Percentiles rank a stretch among this genome's conserved stretches.
phyloP scores from a whole-genome alignment of 1,284 basidiomycete species.

The Papiliotrema laurentii region DNA sequence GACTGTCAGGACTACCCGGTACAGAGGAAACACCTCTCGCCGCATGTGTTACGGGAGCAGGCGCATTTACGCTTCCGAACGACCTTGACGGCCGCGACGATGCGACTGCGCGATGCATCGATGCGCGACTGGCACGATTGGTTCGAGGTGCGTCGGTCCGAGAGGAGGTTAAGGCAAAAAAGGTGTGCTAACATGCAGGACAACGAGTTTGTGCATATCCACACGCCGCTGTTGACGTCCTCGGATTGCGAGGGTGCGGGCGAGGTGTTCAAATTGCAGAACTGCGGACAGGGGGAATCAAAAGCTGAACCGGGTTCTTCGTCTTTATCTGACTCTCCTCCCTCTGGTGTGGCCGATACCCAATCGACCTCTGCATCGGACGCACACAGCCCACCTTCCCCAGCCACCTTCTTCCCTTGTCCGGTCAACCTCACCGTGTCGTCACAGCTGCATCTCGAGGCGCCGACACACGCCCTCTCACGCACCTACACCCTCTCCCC shows the following conservation, averaged over 20 bases:
- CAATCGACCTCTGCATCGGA: constrained; percentile 5
- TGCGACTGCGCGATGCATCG: constrained; percentile 64
- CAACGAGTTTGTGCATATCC: constrained; percentile 71
- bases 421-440: constrained; percentile 89
- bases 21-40: constrained; percentile 72
- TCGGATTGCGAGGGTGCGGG: constrained; percentile 98
- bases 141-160: constrained; percentile 59
- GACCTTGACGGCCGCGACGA: constrained; percentile 62
- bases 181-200: constrained; percentile 47
- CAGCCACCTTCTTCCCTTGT: constrained; percentile 33
- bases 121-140: constrained; percentile 57
- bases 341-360: constrained; percentile 5
- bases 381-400: constrained; percentile 3
- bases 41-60: constrained; percentile 72
- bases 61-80: constrained; percentile 80
- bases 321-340: neutral
- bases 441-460: constrained; percentile 92
- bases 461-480: constrained; percentile 68
- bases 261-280: constrained; percentile 72
- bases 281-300: no score
- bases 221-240: constrained; percentile 83
- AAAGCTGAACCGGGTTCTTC: neutral
- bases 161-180: neutral
- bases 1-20: constrained; percentile 69
- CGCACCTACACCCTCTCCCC: constrained; percentile 89